phyloP scores from a whole-genome alignment of 176 grass and related monocot species.

The Typha latifolia region DNA sequence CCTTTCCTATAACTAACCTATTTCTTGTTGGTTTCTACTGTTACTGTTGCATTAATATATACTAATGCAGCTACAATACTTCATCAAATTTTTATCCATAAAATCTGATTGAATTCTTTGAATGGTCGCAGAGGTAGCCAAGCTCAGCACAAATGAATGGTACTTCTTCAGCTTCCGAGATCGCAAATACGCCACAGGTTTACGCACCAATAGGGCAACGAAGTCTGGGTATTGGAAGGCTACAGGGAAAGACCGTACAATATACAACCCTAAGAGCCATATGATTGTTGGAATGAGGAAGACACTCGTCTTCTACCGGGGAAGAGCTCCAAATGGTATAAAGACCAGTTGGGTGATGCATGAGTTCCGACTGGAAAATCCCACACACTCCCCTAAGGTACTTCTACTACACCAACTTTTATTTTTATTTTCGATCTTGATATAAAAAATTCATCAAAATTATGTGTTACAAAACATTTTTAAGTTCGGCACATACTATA shows the following conservation, averaged over 20 bases:
- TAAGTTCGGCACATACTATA: too few species aligned
- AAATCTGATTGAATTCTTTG: background rate
- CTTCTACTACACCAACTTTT: background rate
- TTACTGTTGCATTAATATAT: too few species aligned
- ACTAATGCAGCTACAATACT: too few species aligned
- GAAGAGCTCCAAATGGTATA: conserved; percentile 6
- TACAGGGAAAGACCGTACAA: conserved; percentile 5
- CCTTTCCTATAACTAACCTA: too few species aligned
- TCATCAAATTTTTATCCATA: background rate
- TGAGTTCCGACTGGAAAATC: conserved; percentile 9
- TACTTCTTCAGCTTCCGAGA: conserved; percentile 12
- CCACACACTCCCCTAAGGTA: conserved; percentile 6
- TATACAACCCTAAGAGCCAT: background rate
- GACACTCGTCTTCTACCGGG: conserved; percentile 3
- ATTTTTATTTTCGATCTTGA: too few species aligned
- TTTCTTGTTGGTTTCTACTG: too few species aligned
- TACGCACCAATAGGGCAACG: background rate
- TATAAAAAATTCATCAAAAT: too few species aligned
- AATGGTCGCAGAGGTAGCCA: conserved; percentile 1
- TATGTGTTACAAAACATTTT: too few species aligned
- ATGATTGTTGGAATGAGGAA: conserved; percentile 7
- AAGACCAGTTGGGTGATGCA: conserved; percentile 14
- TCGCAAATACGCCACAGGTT: conserved; percentile 2
- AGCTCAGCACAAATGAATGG: conserved; percentile 3
- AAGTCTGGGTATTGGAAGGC: conserved; percentile 12